A percentile compares a stretch with the other conserved stretches of the same genome.
These are phyloP conservation scores for Dillenia turbinata DNA, from an alignment of 164 flowering plant species.

Conservation along the genomic window DNA sequence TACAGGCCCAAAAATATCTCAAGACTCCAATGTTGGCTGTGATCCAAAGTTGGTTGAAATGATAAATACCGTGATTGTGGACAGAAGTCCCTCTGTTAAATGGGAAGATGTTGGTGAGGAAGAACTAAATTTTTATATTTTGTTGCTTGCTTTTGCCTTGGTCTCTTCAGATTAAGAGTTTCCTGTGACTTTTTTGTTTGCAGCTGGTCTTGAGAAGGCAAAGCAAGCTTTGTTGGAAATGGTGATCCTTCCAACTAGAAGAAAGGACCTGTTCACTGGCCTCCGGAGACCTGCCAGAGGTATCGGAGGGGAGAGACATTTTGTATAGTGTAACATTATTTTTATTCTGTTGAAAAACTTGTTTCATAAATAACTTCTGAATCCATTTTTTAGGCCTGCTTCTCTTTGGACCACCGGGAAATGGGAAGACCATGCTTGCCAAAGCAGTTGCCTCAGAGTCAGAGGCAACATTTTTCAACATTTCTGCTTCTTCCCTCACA, in stretches of 20 bases:
- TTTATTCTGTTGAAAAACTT: background rate
- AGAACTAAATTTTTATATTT: background rate
- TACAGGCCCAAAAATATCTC: conserved; percentile 36
- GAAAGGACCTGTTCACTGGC: conserved; percentile 95
- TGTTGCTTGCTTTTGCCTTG: background rate
- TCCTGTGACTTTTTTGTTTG: conserved; percentile 4
- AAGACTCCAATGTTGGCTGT: conserved; percentile 37
- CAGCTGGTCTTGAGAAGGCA: conserved; percentile 97
- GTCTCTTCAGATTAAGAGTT: background rate
- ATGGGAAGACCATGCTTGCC: conserved; percentile 99
- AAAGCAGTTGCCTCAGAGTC: conserved; percentile 99
- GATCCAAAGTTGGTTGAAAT: conserved; percentile 85
- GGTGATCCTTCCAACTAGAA: conserved; percentile 95
- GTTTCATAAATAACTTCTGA: background rate
- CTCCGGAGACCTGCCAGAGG: conserved; percentile 94
- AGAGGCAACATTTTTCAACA: conserved; percentile 92
- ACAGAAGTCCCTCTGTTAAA: conserved; percentile 92
- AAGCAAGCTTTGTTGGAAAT: conserved; percentile 92
- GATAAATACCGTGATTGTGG: conserved; percentile 84
- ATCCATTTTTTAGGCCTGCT: conserved; percentile 65
- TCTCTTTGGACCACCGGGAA: conserved; percentile 99
- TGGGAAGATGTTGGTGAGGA: conserved; percentile 97
- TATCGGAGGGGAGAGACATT: conserved; percentile 7
- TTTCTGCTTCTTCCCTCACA: conserved; percentile 93
- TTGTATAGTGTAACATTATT: background rate